Percentiles rank a stretch among this genome's conserved stretches.
phyloP scores from a whole-genome alignment of 768 basidiomycete species.

The Auricularia cornea region DNA sequence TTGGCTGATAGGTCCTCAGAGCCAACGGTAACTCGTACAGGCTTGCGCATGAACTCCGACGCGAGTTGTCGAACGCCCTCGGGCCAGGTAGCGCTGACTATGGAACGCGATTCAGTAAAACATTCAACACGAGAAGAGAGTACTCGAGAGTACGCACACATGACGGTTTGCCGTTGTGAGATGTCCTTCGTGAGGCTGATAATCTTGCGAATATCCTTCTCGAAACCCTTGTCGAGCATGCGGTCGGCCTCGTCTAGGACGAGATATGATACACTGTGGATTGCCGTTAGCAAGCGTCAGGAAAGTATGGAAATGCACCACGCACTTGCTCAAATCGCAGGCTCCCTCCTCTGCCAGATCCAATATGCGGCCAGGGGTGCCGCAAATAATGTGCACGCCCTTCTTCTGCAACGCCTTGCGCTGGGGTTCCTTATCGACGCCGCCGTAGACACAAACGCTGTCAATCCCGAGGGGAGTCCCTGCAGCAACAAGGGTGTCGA shows the following conservation, averaged over 20 bases:
- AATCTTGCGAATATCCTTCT: conserved; percentile 92
- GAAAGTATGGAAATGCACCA: background rate
- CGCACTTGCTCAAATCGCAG: conserved; percentile 62
- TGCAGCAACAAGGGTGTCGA: conserved; percentile 67
- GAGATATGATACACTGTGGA: conserved; percentile 75
- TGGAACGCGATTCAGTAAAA: no score
- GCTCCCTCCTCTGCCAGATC: conserved; percentile 86
- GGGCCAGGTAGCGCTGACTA: conserved; percentile 98
- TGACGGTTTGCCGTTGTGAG: conserved; percentile 78
- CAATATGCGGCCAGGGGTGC: conserved; percentile 88
- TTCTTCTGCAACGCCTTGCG: conserved; percentile 52
- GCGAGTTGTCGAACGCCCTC: conserved; percentile 87
- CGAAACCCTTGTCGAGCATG: conserved; percentile 97
- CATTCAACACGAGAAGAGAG: background rate
- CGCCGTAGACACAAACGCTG: conserved; percentile 87
- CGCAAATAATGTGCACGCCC: conserved; percentile 69
- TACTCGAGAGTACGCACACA: conserved; percentile 52
- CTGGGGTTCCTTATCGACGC: conserved; percentile 86
- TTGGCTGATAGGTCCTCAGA: conserved; percentile 94
- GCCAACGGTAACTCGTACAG: conserved; percentile 88
- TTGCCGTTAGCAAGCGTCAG: conserved; percentile 2
- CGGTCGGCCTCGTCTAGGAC: conserved; percentile 97
- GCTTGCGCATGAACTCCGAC: conserved; percentile 73
- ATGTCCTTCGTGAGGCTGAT: conserved; percentile 65
- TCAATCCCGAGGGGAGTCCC: conserved; percentile 68